These are phyloP conservation scores for Verbascum thapsus DNA, from an alignment of 257 asterid species.

Conservation along the genomic window DNA sequence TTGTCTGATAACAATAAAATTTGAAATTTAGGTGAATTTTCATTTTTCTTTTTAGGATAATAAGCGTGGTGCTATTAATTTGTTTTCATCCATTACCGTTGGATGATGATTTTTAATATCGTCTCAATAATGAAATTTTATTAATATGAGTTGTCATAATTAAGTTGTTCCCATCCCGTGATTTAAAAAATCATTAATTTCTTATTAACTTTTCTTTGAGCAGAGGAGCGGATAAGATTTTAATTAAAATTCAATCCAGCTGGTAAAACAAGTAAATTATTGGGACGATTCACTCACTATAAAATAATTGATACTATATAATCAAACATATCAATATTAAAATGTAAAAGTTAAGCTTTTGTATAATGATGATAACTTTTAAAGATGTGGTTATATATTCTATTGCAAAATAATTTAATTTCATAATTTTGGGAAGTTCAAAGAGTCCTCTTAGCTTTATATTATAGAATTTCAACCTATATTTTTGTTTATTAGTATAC, in stretches of 20 bases:
- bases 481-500: too few relatives aligned
- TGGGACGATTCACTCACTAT: background rate
- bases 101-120: background rate
- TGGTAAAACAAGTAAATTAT: too few relatives aligned
- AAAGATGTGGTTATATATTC: background rate
- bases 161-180: background rate
- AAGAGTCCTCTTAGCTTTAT: too few relatives aligned
- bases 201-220: too few relatives aligned
- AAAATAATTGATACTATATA: background rate
- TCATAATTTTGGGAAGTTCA: too few relatives aligned
- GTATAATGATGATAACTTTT: too few relatives aligned
- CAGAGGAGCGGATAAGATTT: background rate
- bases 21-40: background rate
- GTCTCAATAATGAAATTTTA: background rate
- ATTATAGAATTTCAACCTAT: too few relatives aligned
- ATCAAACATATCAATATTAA: background rate
- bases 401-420: too few relatives aligned
- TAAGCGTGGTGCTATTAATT: background rate
- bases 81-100: background rate
- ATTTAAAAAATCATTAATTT: background rate
- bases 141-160: conserved; percentile 1
- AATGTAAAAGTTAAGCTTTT: background rate
- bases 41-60: background rate
- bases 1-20: background rate
- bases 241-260: too few relatives aligned